Base-by-base conservation (phyloP, 306 rosid species). In the Vigna angularis region DNA sequence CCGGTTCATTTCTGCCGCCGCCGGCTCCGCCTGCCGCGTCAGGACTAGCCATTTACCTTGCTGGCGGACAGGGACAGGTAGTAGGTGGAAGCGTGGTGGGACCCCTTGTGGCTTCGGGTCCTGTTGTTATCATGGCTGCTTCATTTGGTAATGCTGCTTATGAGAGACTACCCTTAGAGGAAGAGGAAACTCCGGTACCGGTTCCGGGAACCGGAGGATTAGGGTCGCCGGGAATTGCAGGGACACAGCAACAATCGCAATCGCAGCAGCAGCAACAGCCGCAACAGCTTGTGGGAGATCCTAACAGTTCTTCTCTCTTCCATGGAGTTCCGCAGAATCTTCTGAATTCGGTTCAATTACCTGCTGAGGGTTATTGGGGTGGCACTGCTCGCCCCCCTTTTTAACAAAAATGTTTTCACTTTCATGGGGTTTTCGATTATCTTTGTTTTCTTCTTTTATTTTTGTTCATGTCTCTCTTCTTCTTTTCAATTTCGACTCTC, bases 91-190 rank as follows among this genome's bases (percentile, higher is more conserved):
- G 90, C 18, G 96, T 95, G 30, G 98, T 89, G 17, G 98, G 98
- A 0, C 98, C 93, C 0, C 86, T 95, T 32, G 3, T 92, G 30
- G 93, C 97, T 0, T 85, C 98, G 0, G 99, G 98, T 0, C 97
- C 97, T 0, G 98, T 95, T 52, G 98, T 95, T 2, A 88, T 95
- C 59, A 93, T 93, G 93, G 91, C 96, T 0, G 98, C 97, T 6
- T 91, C 96, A 3, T 95, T 95, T 58, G 99, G 97, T 28, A 95
- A 95, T 86, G 98, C 99, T 2, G 99, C 97, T 2, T 95, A 95
- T 58, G 98, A 95, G 82, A 89, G 98, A 78, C 85, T 95, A 9
- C 99, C 99, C 3, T 66, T 95, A 7, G 99, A 92, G 47, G 99
- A 93, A 6, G 98, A 92, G 7, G 86, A 76, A n/a, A 30, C 82